Percentiles rank a stretch among this genome's conserved stretches.
Evolutionary conservation across 768 basidiomycete species (phyloP).

Genomic region (Vararia minispora): DNA sequence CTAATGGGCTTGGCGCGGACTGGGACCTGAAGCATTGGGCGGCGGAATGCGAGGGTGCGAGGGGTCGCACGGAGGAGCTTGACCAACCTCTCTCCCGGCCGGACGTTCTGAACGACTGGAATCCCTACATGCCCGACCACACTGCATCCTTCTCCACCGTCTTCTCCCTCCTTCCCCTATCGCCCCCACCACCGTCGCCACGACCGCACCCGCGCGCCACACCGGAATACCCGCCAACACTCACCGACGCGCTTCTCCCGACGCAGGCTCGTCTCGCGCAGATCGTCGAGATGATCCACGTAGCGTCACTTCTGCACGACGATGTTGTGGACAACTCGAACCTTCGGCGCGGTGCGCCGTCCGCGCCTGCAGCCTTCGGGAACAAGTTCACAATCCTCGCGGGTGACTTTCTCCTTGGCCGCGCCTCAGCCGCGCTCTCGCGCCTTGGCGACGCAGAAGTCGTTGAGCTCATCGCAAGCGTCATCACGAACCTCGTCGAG

Average conservation of each 20-base stretch:
- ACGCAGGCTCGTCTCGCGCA: slow-evolving; percentile 89
- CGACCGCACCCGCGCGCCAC: slow-evolving; percentile 18
- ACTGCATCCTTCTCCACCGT: slow-evolving; percentile 51
- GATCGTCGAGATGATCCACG: slow-evolving; percentile 97
- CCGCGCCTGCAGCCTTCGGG: slow-evolving; percentile 68
- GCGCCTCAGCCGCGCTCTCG: slow-evolving; percentile 79
- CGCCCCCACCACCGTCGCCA: slow-evolving; percentile 24
- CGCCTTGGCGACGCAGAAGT: slow-evolving; percentile 82
- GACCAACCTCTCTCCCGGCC: slow-evolving; percentile 71
- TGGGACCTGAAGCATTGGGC: slow-evolving; percentile 55
- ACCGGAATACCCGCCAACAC: slow-evolving; percentile 10
- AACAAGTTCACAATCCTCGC: slow-evolving; percentile 92
- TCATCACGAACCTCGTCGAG: slow-evolving; percentile 93
- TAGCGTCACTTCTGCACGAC: slow-evolving; percentile 89
- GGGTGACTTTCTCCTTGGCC: slow-evolving; percentile 91
- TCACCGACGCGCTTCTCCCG: slow-evolving; percentile 49
- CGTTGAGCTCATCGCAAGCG: slow-evolving; percentile 84
- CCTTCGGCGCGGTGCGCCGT: slow-evolving; percentile 56
- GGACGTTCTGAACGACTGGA: slow-evolving; percentile 85
- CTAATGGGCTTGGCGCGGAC: slow-evolving; percentile 71
- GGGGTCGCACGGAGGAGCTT: slow-evolving; percentile 46
- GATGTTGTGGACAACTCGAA: slow-evolving; percentile 71
- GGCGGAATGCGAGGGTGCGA: slow-evolving; percentile 44
- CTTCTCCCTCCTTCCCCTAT: slow-evolving; percentile 41
- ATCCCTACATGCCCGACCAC: slow-evolving; percentile 76